phyloP scores from a whole-genome alignment of 805 yeast species.

The Danielia reshetovae region DNA sequence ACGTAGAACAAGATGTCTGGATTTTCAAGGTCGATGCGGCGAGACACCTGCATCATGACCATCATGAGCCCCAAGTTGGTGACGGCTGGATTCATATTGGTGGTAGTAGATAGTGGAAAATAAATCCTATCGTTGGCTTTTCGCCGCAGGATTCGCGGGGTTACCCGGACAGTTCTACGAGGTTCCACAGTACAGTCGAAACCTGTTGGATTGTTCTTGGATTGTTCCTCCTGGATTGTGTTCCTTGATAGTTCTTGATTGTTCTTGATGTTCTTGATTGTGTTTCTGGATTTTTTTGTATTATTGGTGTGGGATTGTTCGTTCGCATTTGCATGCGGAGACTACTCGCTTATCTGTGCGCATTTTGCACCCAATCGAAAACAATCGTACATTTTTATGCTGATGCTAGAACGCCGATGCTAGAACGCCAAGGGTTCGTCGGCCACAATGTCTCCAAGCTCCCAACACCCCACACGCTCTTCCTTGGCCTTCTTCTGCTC shows the following conservation, averaged over 20 bases:
- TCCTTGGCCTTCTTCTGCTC: conserved; percentile 49
- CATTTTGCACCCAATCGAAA: no score
- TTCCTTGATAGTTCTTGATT: no score
- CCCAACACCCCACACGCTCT: conserved; percentile 64
- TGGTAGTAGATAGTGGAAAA: conserved; percentile 5
- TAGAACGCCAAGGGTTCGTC: conserved; percentile 48
- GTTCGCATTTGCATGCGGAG: no score
- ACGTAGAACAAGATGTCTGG: conserved; percentile 70
- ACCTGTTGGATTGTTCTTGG: no score
- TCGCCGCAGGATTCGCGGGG: conserved; percentile 1
- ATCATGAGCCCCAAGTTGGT: conserved; percentile 86
- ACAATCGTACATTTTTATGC: no score
- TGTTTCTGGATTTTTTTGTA: no score
- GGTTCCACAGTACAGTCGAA: conserved; percentile 2
- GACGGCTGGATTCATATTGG: conserved; percentile 78
- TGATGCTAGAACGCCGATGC: no score
- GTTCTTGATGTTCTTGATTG: no score
- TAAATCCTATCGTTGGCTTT: neutral
- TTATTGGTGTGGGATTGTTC: no score
- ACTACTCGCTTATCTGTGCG: no score
- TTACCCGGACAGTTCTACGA: conserved; percentile 6
- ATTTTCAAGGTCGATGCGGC: conserved; percentile 83
- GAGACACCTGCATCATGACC: conserved; percentile 93
- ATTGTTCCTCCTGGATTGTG: no score
- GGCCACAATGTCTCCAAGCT: conserved; percentile 66